phyloP scores from a whole-genome alignment of 1,284 basidiomycete species.

The Cryptococcus sp. region DNA sequence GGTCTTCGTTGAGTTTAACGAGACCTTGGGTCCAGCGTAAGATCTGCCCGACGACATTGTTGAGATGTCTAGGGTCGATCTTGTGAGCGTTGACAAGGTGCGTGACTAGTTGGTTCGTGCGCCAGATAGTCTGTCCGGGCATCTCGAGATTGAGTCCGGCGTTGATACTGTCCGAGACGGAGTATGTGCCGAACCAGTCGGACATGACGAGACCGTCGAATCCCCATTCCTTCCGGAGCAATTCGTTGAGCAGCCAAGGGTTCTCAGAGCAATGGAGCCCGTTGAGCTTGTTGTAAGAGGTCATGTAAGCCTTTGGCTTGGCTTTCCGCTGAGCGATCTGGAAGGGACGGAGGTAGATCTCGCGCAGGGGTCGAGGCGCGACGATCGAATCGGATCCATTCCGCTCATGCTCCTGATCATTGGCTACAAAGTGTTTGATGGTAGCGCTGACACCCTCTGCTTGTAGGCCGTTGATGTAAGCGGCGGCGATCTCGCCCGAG shows the following conservation, averaged over 20 bases:
- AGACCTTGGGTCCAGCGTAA: conserved; percentile 40
- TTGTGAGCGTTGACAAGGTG: conserved; percentile 66
- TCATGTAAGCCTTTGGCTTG: conserved; percentile 53
- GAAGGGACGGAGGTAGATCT: conserved; percentile 80
- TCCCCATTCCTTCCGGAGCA: conserved; percentile 63
- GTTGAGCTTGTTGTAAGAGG: conserved; percentile 61
- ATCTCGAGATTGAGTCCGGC: conserved; percentile 72
- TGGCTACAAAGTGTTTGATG: conserved; percentile 52
- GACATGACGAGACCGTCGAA: conserved; percentile 68
- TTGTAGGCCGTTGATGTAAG: conserved; percentile 74
- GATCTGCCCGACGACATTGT: conserved; percentile 43
- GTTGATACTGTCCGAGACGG: conserved; percentile 65
- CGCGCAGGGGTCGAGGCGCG: conserved; percentile 65
- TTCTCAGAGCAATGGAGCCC: conserved; percentile 73
- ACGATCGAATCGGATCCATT: conserved; percentile 39
- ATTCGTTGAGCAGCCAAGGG: conserved; percentile 57
- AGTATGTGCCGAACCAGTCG: conserved; percentile 63
- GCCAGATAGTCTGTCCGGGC: conserved; percentile 35
- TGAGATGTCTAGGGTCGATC: conserved; percentile 30
- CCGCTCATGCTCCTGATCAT: conserved; percentile 51
- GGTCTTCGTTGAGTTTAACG: conserved; percentile 26
- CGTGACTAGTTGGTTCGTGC: conserved; percentile 54
- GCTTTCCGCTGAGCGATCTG: conserved; percentile 72
- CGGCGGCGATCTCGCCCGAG: conserved; percentile 68
- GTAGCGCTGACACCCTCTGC: conserved; percentile 65